Evolutionary conservation across 805 yeast species (phyloP).

Genomic region (Starmerella powellii): DNA sequence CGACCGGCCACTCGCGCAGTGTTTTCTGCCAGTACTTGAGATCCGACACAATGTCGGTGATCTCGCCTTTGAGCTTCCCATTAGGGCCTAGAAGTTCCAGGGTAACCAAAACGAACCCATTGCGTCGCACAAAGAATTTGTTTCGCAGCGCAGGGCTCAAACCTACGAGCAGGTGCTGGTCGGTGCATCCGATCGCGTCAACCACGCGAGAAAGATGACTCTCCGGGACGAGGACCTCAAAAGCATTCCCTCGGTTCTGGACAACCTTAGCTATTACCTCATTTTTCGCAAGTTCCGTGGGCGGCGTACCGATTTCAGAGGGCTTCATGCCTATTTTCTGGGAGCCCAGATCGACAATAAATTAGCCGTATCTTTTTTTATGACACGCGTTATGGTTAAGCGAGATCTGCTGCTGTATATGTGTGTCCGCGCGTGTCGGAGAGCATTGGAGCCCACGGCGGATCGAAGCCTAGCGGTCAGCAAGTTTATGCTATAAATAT

Average conservation of each 20-base stretch:
- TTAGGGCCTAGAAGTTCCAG: constrained; percentile 16
- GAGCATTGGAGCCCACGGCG: too few species aligned
- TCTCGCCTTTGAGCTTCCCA: constrained; percentile 27
- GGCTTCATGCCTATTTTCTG: constrained; percentile 4
- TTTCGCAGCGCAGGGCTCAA: constrained; percentile 29
- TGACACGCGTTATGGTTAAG: too few species aligned
- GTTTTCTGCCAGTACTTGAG: constrained; percentile 27
- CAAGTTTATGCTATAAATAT: too few species aligned
- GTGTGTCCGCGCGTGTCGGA: background rate
- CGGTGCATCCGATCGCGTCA: constrained; percentile 7
- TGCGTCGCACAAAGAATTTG: constrained; percentile 29
- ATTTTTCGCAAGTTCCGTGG: constrained; percentile 21
- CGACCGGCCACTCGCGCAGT: constrained; percentile 26
- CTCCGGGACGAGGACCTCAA: constrained; percentile 26
- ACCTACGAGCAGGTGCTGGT: constrained; percentile 23
- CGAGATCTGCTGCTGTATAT: too few species aligned
- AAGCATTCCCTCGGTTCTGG: constrained; percentile 28
- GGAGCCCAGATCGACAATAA: too few species aligned
- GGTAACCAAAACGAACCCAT: constrained; percentile 28
- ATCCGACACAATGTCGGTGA: constrained; percentile 28
- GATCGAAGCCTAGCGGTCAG: too few species aligned
- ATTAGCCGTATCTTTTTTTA: too few species aligned
- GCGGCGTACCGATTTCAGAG: constrained; percentile 25
- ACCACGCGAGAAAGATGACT: constrained; percentile 13
- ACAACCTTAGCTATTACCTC: constrained; percentile 27